Conservation (phyloP, 176 grass and related monocot species). For the Hsuehochloa calcarea region DNA sequence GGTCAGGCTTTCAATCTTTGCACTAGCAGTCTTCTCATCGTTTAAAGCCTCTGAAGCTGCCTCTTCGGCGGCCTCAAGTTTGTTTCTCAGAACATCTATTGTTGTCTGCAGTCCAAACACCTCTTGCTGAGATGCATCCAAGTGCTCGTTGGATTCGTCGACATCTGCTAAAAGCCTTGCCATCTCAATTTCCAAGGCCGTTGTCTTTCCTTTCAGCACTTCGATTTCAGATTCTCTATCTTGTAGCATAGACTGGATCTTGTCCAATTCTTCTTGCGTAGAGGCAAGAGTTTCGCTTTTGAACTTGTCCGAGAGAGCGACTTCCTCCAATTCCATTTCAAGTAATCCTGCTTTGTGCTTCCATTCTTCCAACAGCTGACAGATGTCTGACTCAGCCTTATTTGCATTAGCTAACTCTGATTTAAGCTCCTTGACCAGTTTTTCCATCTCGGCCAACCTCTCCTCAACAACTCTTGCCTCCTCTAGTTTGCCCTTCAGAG, state of each 20-base stretch:
- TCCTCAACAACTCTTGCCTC: conserved; percentile 48
- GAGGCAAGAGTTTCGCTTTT: conserved; percentile 57
- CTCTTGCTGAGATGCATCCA: conserved; percentile 67
- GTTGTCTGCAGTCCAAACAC: conserved; percentile 62
- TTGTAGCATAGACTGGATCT: conserved; percentile 42
- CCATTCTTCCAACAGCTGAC: conserved; percentile 68
- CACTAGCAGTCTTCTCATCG: conserved; percentile 50
- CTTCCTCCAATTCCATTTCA: conserved; percentile 59
- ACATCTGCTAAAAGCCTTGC: conserved; percentile 60
- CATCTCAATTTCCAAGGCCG: conserved; percentile 64
- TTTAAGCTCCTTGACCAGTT: conserved; percentile 51
- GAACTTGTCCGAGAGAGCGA: conserved; percentile 55
- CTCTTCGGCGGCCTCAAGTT: conserved; percentile 60
- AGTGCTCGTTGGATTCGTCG: conserved; percentile 46
- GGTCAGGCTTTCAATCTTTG: conserved; percentile 43
- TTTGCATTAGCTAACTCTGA: conserved; percentile 57
- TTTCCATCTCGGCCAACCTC: conserved; percentile 56
- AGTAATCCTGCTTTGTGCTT: conserved; percentile 56
- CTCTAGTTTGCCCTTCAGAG: conserved; percentile 62
- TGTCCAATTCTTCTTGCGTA: conserved; percentile 45
- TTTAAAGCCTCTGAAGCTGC: conserved; percentile 58
- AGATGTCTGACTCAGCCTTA: conserved; percentile 48
- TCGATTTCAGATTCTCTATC: conserved; percentile 74
- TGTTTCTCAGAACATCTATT: conserved; percentile 62
- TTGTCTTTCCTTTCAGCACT: conserved; percentile 54